These are phyloP conservation scores for Linnemannia exigua DNA, from an alignment of 192 early-diverging fungal genomes.

Conservation along the genomic window DNA sequence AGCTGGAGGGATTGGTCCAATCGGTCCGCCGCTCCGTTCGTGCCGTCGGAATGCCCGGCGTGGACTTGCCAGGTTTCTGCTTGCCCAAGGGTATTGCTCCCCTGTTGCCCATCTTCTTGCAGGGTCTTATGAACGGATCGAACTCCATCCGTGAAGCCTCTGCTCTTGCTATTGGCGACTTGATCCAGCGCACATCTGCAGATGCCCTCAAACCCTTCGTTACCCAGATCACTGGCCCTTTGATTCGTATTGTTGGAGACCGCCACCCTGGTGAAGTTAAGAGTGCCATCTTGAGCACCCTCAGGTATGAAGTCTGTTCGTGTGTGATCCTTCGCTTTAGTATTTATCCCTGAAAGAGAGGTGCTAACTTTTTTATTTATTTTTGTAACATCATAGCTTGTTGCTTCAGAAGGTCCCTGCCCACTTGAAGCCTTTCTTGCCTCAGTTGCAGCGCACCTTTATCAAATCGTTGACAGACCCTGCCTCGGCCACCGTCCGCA, in stretches of 20 bases:
- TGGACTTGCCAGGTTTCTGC: slow-evolving; percentile 86
- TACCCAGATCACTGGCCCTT: slow-evolving; percentile 95
- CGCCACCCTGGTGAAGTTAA: slow-evolving; percentile 93
- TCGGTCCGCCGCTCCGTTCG: slow-evolving; percentile 78
- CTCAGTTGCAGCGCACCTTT: slow-evolving; percentile 98
- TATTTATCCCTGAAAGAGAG: not conserved
- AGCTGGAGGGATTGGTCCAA: slow-evolving; percentile 83
- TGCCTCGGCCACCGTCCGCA: slow-evolving; percentile 78
- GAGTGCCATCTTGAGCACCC: slow-evolving; percentile 90
- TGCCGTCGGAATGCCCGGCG: slow-evolving; percentile 64
- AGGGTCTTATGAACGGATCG: slow-evolving; percentile 92
- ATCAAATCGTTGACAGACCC: slow-evolving; percentile 89
- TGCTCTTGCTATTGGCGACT: slow-evolving; percentile 86
- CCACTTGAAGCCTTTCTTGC: slow-evolving; percentile 96
- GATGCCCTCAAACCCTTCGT: slow-evolving; percentile 90
- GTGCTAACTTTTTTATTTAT: slow-evolving; percentile 20
- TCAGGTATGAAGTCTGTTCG: slow-evolving; percentile 65
- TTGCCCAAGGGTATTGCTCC: slow-evolving; percentile 95
- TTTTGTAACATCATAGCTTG: slow-evolving; percentile 49
- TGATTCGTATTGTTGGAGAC: slow-evolving; percentile 98
- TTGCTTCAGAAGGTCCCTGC: slow-evolving; percentile 88
- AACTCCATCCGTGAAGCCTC: slow-evolving; percentile 88
- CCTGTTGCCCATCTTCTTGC: slow-evolving; percentile 91
- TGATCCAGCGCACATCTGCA: slow-evolving; percentile 78
- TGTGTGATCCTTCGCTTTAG: not conserved